Evolutionary conservation across 345 rosid genomes (phyloP).

Genomic region (Hevea brasiliensis): DNA sequence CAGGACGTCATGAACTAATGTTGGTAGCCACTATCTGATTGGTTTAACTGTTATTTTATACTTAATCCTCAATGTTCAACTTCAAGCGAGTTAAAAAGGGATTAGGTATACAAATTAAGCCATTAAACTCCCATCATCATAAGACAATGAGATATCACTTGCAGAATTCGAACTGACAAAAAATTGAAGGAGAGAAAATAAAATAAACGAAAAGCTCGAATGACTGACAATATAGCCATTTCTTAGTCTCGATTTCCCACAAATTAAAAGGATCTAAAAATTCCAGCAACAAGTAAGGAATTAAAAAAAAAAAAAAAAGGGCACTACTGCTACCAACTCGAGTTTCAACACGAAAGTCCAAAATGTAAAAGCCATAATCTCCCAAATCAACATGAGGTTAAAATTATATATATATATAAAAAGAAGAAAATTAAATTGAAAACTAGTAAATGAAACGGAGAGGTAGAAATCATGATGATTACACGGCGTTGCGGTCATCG

Average conservation of each 20-base stretch:
- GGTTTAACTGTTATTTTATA: neutral
- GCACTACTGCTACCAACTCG: neutral
- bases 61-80: neutral
- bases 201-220: neutral
- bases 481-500: conserved; percentile 42
- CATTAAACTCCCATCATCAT: neutral
- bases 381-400: neutral
- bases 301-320: neutral
- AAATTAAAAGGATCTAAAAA: neutral
- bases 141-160: neutral
- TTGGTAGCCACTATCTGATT: neutral
- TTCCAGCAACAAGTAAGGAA: neutral
- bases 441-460: neutral
- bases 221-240: neutral
- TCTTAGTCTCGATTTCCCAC: no score
- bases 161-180: neutral
- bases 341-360: neutral
- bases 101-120: neutral
- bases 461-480: conserved; percentile 20
- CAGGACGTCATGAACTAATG: neutral
- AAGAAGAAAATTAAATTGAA: neutral
- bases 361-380: neutral
- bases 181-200: neutral
- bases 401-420: neutral
- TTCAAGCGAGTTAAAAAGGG: neutral